Base-by-base conservation (phyloP, 106 monocot genomes). In the Acorus calamus region DNA sequence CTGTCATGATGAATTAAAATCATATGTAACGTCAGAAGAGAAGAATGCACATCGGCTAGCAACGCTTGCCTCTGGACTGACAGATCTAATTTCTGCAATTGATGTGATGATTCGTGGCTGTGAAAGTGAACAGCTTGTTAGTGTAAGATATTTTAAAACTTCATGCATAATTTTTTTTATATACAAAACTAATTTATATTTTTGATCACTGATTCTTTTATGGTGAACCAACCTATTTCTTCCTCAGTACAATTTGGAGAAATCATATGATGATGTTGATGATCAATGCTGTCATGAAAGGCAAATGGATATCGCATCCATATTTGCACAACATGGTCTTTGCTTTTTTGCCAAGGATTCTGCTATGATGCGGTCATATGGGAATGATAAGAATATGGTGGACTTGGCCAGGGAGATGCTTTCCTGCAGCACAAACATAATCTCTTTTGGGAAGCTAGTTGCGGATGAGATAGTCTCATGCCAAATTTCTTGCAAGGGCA, bases 221-320 rank as follows among this genome's bases (percentile, higher is more conserved):
- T 28, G 28, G 28, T 28, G 28, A 28, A 28, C 28, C 28, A 28
- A 28, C 28, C 28, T 28, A 1, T 28, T 28, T 28, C 28, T 52
- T 60, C 60, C 81, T 59, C 80, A 96, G 96, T 84, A 96, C 44
- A 54, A 71, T 67, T 47, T 87, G 41, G 83, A 91, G 55, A 65
- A 71, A 61, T 62, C 73, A 6, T 73, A 47, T 69, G 69, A 50
- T 60, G 82, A 84, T 62, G 70, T 80, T 44, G 76, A 79, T 71
- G 70, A 53, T 14, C 56, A 65, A 14, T 85, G 84, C 7, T 84
- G 79, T 68, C 64, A 76, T 67, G 85, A 79, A 54, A 59, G 78
- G n/a, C 85, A 77, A 68, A 14, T 74, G 63, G 83, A 88, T 72
- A 88, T 98, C 63, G 80, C 79, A 57, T 92, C 92, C 14, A 78